Base-by-base conservation (phyloP, 768 basidiomycete species). In the Mycena alexandri region DNA sequence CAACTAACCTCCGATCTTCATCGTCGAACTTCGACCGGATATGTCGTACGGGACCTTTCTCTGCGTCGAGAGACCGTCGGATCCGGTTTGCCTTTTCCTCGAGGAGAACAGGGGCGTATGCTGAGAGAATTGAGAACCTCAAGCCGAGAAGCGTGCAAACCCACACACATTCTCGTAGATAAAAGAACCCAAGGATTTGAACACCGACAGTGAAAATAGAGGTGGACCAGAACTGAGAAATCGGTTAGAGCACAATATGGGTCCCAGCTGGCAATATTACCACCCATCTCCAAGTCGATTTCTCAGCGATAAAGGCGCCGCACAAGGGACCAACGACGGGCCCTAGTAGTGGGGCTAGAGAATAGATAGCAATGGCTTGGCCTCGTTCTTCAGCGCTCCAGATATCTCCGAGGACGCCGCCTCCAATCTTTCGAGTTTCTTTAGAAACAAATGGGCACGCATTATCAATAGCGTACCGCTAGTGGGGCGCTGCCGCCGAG, bases 401-500 rank as follows among this genome's bases (percentile, higher is more conserved):
- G n/a, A 85, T 79, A 72, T 92, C 90, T 10, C 85, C 85, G 0
- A 92, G 76, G 5, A 90, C 81, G 11, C 90, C 92, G 24, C 90
- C 92, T 55, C 91, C 92, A 55, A 84, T 75, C 84, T 86, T 60
- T 5, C 22, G n/a, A 33, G 3, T 29, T 29, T 6, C 29, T 29
- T 29, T 29, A 29, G 29, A 29, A 29, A 29, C 29, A 3, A 6
- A 29, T 6, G 29, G 29, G 29, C 29, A 3, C 81, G 66, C 70
- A 16, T 81, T 80, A 60, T 29, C 82, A 83, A 34, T 3, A 73
- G 77, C 81, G 22, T 69, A 92, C 86, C 6, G 87, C 77, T 2
- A 92, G 78, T 8, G 92, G 90, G 0, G 91, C 92, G 59, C 90
- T 89, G 0, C 92, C 93, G 29, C 92, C 93, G 2, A 93, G 64